Conservation (phyloP, 305 asterid species). For the Fraxinus nigra region DNA sequence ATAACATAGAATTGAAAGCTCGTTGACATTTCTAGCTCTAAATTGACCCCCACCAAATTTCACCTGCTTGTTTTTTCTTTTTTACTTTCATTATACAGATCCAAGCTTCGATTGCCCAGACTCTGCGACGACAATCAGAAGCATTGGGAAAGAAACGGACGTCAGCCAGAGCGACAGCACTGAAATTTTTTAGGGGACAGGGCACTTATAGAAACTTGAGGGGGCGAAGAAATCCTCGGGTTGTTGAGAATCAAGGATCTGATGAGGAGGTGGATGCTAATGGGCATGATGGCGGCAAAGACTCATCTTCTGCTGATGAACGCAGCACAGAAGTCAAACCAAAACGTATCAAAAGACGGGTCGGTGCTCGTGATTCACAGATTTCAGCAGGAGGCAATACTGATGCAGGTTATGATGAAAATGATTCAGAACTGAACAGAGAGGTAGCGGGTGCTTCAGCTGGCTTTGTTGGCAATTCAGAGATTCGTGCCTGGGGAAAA, state of each 20-base stretch:
- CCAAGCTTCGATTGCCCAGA: conserved; percentile 90
- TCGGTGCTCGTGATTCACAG: conserved; percentile 57
- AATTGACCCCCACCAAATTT: conserved; percentile 7
- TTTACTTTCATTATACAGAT: conserved; percentile 46
- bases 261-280: conserved; percentile 84
- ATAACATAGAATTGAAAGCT: neutral
- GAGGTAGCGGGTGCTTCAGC: conserved; percentile 54
- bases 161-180: conserved; percentile 47
- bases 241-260: conserved; percentile 58
- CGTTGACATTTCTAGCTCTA: neutral
- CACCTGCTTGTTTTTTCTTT: conserved; percentile 11
- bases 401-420: conserved; percentile 60
- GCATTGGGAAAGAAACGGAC: conserved; percentile 88
- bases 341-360: conserved; percentile 68
- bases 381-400: conserved; percentile 59
- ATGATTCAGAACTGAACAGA: conserved; percentile 57
- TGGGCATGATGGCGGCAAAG: conserved; percentile 71
- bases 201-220: conserved; percentile 56
- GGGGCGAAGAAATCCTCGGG: conserved; percentile 60
- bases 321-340: conserved; percentile 61
- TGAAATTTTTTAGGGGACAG: conserved; percentile 60
- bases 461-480: conserved; percentile 60
- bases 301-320: conserved; percentile 87
- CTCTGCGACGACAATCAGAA: conserved; percentile 82
- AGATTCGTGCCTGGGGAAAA: conserved; percentile 87